Base-by-base conservation (phyloP, 345 rosid species). In the Laguncularia racemosa region DNA sequence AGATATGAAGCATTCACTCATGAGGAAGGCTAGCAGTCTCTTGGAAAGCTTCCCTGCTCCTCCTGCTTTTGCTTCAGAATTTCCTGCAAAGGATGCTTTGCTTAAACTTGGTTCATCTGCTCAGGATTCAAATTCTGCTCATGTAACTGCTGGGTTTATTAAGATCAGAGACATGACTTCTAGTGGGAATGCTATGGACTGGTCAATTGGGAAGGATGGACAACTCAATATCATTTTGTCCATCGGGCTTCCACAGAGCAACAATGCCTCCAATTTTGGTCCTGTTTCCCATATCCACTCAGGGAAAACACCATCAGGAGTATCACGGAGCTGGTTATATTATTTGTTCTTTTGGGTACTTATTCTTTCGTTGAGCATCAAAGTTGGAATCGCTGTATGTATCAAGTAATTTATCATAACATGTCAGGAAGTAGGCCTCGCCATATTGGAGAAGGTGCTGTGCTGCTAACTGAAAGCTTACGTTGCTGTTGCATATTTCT, bases 51-150 rank as follows among this genome's bases (percentile, higher is more conserved):
- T 82, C 56, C 76, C 89, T 47, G 78, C 88, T 44, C 86, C 91
- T 48, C 83, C 85, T 62, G 84, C 88, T 45, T 73, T 77, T 76
- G 88, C 88, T 44, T 80, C 85, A 0, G 91, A 88, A 75, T 70
- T 77, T 71, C 84, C 88, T n/a, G 38, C 84, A 20, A 91, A 91
- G 70, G 91, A 81, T 4, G 79, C 75, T 18, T 65, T 72, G 57
- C 61, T 78, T 40, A 75, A 59, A 33, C 54, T 81, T 46, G 72
- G 80, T 60, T 54, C 80, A 48, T 65, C 66, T 11, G 67, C 81
- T 16, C 86, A 79, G 61, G 49, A 89, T 16, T 84, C 91, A 48
- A 78, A 78, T 56, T 86, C 89, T 4, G 75, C 75, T 26, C 83
- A 75, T 57, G 73, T 84, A 44, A 82, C 79, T 40, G 81, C 91